A percentile compares a stretch with the other conserved stretches of the same genome.
Evolutionary conservation across 2,329 filamentous ascomycete genomes (phyloP).

Genomic region (Colletotrichum spinosum): DNA sequence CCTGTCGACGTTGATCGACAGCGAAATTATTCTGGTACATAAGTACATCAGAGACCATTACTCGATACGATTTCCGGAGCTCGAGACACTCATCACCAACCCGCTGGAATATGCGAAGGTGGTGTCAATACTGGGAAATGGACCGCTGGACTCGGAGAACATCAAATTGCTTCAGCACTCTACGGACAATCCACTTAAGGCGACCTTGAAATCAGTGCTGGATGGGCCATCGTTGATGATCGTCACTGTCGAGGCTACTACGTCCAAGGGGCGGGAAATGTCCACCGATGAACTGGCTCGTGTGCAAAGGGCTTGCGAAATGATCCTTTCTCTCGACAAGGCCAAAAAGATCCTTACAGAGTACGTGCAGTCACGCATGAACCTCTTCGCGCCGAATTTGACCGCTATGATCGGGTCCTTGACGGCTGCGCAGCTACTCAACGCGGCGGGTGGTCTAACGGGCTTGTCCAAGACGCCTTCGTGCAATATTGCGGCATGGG

Average conservation of each 20-base stretch:
- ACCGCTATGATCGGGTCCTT: constrained; percentile 91
- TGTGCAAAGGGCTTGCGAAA: constrained; percentile 83
- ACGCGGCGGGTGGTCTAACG: constrained; percentile 88
- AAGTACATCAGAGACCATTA: constrained; percentile 98
- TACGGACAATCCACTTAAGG: constrained; percentile 80
- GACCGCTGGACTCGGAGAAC: constrained; percentile 82
- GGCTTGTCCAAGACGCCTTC: constrained; percentile 92
- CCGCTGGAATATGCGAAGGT: constrained; percentile 96
- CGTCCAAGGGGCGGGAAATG: constrained; percentile 84
- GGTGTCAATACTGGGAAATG: constrained; percentile 92
- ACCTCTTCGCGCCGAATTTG: constrained; percentile 92
- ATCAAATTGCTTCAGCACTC: constrained; percentile 84
- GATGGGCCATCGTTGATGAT: constrained; percentile 95
- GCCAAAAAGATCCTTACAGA: constrained; percentile 89
- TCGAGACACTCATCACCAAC: constrained; percentile 90
- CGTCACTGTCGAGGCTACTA: constrained; percentile 93
- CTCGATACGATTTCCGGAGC: constrained; percentile 90
- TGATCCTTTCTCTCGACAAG: constrained; percentile 87
- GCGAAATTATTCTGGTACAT: constrained; percentile 92
- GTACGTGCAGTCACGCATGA: constrained; percentile 98
- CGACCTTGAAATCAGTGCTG: constrained; percentile 81
- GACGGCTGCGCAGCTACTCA: constrained; percentile 95
- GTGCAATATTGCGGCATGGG: constrained; percentile 91
- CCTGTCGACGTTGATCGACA: constrained; percentile 91
- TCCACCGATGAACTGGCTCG: constrained; percentile 78